phyloP scores from a whole-genome alignment of 2,329 filamentous ascomycete genomes.

The Fusarium abutilonis region DNA sequence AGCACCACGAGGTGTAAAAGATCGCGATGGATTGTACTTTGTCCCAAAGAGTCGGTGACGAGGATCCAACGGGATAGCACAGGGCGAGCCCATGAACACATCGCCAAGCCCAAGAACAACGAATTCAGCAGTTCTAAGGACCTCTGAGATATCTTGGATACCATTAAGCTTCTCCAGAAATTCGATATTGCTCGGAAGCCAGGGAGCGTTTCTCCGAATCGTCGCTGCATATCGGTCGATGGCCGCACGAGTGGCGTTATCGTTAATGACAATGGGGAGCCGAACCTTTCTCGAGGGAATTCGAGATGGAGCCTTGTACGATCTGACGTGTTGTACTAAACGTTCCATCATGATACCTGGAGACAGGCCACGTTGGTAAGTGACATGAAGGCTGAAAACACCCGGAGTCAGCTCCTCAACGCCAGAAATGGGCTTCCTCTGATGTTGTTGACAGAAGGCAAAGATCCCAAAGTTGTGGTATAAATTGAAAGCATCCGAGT shows the following conservation, averaged over 20 bases:
- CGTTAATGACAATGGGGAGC: constrained; percentile 54
- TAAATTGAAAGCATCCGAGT: constrained; percentile 45
- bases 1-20: constrained; percentile 50
- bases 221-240: constrained; percentile 69
- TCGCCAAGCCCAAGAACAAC: constrained; percentile 53
- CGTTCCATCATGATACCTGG: constrained; percentile 36
- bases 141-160: constrained; percentile 41
- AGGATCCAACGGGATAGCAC: constrained; percentile 50
- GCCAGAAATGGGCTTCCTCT: constrained; percentile 40
- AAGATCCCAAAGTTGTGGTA: constrained; percentile 49
- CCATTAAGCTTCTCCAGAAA: constrained; percentile 57
- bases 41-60: constrained; percentile 51
- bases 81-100: constrained; percentile 54
- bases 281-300: constrained; percentile 48
- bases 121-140: constrained; percentile 49
- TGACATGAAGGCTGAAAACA: constrained; percentile 49
- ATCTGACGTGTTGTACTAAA: constrained; percentile 39
- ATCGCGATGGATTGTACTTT: constrained; percentile 53
- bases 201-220: constrained; percentile 68
- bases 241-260: constrained; percentile 57
- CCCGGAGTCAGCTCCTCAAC: constrained; percentile 50
- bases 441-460: constrained; percentile 49
- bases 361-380: constrained; percentile 38
- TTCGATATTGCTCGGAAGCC: constrained; percentile 69
- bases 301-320: constrained; percentile 33